Conservation (phyloP, 495 filamentous ascomycete genomes). For the Rostrohypoxylon terebratum region DNA sequence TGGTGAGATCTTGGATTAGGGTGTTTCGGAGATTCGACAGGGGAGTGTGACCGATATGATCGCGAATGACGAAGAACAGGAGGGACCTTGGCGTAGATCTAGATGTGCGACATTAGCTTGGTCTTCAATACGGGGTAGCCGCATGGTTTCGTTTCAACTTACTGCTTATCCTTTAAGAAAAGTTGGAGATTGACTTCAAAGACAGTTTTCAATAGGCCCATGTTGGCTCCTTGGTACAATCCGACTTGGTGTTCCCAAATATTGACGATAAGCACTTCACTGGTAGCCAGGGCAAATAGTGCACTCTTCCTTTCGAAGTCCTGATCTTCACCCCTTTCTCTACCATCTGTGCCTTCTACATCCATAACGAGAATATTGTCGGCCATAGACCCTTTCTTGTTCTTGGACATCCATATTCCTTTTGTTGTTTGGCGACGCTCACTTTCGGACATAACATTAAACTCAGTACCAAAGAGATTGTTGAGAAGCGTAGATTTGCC, state of each 20-base stretch:
- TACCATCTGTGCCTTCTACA: slow-evolving; percentile 96
- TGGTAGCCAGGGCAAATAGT: slow-evolving; percentile 95
- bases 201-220: slow-evolving; percentile 97
- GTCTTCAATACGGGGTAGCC: neutral
- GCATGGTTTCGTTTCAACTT: slow-evolving; percentile 48
- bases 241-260: slow-evolving; percentile 99
- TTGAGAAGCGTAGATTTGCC: slow-evolving; percentile 98
- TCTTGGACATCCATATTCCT: slow-evolving; percentile 99
- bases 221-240: slow-evolving; percentile 97
- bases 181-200: slow-evolving; percentile 98
- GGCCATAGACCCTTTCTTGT: slow-evolving; percentile 84
- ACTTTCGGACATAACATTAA: slow-evolving; percentile 93
- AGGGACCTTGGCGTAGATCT: slow-evolving; percentile 91
- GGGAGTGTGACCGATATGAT: slow-evolving; percentile 92
- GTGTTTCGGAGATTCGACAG: slow-evolving; percentile 89
- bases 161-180: slow-evolving; percentile 94
- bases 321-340: slow-evolving; percentile 96
- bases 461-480: slow-evolving; percentile 93
- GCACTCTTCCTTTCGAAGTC: slow-evolving; percentile 99
- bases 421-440: slow-evolving; percentile 96
- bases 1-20: slow-evolving; percentile 86
- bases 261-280: slow-evolving; percentile 97
- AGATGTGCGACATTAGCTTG: slow-evolving; percentile 38
- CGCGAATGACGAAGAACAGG: slow-evolving; percentile 97
- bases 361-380: slow-evolving; percentile 99